phyloP scores from a whole-genome alignment of 108 stramenopile species.

The Skeletonema costatum region DNA sequence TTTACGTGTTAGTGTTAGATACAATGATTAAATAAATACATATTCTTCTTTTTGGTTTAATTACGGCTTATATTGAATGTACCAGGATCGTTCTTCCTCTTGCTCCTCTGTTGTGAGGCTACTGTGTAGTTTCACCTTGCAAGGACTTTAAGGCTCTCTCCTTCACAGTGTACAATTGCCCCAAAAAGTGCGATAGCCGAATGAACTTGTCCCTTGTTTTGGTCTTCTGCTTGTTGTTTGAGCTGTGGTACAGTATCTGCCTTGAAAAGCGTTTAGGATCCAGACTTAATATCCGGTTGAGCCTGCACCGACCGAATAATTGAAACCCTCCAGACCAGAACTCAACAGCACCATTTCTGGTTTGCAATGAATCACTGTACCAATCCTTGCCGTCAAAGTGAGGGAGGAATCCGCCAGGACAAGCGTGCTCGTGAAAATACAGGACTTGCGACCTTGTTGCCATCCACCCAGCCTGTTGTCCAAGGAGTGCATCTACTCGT shows the following conservation, averaged over 20 bases:
- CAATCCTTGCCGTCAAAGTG: conserved; percentile 63
- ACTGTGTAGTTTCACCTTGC: neutral
- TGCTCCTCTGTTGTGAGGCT: too few species aligned
- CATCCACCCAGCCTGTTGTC: conserved; percentile 84
- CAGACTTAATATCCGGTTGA: conserved; percentile 77
- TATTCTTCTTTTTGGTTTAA: neutral
- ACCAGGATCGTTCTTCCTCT: too few species aligned
- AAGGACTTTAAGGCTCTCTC: conserved; percentile 51
- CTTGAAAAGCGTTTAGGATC: conserved; percentile 75
- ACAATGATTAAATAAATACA: neutral
- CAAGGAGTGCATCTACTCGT: conserved; percentile 49
- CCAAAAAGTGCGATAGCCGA: conserved; percentile 65
- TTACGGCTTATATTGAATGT: too few species aligned
- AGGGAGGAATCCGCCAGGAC: conserved; percentile 69
- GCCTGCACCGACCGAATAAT: conserved; percentile 70
- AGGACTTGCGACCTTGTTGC: conserved; percentile 69
- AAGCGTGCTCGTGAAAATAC: conserved; percentile 61
- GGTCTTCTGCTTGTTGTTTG: conserved; percentile 84
- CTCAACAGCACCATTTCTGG: conserved; percentile 61
- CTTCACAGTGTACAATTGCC: conserved; percentile 73
- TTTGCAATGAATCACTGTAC: conserved; percentile 64
- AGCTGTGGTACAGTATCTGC: conserved; percentile 76
- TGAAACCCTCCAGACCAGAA: conserved; percentile 69
- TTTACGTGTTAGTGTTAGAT: neutral
- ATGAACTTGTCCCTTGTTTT: conserved; percentile 48